Conservation (phyloP, 805 yeast genomes). For the Blastobotrys terrestris region DNA sequence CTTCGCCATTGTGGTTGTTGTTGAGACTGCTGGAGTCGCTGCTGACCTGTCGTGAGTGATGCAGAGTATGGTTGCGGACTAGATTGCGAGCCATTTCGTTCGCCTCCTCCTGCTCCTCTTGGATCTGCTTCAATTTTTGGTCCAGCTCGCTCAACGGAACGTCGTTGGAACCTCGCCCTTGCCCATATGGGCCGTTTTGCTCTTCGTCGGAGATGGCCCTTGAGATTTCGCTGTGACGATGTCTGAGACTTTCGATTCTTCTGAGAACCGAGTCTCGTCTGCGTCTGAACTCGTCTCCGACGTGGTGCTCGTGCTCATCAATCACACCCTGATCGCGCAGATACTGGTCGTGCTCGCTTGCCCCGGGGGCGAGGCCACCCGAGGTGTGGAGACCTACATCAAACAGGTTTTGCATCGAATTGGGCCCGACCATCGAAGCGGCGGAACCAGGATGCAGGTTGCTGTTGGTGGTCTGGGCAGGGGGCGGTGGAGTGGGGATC, state of each 20-base stretch:
- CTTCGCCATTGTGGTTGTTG: background rate
- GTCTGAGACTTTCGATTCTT: background rate
- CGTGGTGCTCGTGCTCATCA: conserved; percentile 7
- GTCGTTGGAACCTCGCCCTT: background rate
- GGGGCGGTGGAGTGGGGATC: background rate
- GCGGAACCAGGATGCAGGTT: background rate
- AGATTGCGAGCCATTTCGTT: conserved; percentile 16
- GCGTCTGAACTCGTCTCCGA: conserved; percentile 12
- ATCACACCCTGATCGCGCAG: conserved; percentile 1
- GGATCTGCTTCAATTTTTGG: conserved; percentile 10
- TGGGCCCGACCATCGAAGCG: background rate
- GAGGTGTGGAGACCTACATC: conserved; percentile 26
- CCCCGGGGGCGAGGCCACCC: conserved; percentile 33
- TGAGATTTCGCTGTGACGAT: background rate
- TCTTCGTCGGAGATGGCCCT: conserved; percentile 10
- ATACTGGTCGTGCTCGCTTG: conserved; percentile 10
- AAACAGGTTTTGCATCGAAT: conserved; percentile 14
- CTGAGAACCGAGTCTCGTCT: background rate
- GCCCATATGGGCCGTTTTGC: conserved; percentile 2
- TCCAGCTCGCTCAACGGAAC: conserved; percentile 21
- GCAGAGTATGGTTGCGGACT: conserved; percentile 15
- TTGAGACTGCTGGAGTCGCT: background rate
- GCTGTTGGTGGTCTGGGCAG: background rate
- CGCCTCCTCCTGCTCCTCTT: conserved; percentile 13
- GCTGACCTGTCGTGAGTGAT: background rate